Evolutionary conservation across 2,329 filamentous ascomycete species (phyloP), one percentile per base, ranked within the genome.

Genomic region (Fusarium sp.): DNA sequence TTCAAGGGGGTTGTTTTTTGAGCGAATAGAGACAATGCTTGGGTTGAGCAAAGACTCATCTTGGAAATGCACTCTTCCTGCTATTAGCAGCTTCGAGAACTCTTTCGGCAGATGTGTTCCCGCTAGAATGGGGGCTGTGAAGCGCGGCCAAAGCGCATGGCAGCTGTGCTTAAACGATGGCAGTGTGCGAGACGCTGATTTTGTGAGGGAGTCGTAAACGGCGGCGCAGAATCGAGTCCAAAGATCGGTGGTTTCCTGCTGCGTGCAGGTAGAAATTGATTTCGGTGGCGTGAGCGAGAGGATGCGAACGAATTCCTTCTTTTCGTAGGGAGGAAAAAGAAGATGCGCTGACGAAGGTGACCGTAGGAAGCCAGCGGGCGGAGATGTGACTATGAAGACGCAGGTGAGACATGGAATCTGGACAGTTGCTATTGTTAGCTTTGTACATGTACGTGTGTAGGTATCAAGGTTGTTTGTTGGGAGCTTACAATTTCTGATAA

Each of bases 151-250:
- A 26, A 98, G 88, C 48, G 91, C 89, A 55, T 89, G 83, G 79
- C 93, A 95, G 56, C 92, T 90, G 41, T 89, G 88, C 7, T 86
- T 87, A 75, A 98, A 95, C 17, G 90, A 89, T 3, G 92, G 87
- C 20, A 98, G 87, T 42, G 96, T 95, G 56, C 95, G 91, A 2
- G 93, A 93, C 7, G 94, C 94, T 52, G 94, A 91, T 72, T 92
- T 94, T 55, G 92, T 90, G 18, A 98, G 87, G 2, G 95, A 91
- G 80, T 99, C 96, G 87, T 97, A 96, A 20, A 98, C 91, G 9
- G 94, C 94, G 55, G 90, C 90, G 70, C 92, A 90, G 84, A 97
- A 98, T 49, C 94, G 91, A 20, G 90, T 85, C 93, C 93, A 96
- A 22, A 96, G 88, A 82, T 93, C 92, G 31, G 83, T 80, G 15